Percentiles rank a stretch among this genome's conserved stretches.
These are phyloP conservation scores for Zygosaccharomyces bisporus DNA, from an alignment of 805 yeast species.

Conservation along the genomic window DNA sequence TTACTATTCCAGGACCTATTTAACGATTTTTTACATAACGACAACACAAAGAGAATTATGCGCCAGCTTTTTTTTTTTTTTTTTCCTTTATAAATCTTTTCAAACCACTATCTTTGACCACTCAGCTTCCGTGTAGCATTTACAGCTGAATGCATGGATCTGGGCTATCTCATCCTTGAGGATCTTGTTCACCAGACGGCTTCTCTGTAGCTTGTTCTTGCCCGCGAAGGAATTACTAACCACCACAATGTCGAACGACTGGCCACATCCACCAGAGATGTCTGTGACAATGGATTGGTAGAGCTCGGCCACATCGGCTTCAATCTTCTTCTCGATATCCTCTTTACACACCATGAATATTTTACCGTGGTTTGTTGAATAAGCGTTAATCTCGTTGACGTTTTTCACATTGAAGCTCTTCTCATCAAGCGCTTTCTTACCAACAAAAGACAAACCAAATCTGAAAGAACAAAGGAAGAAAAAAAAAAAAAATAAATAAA, in stretches of 20 bases:
- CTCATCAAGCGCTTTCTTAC: background rate
- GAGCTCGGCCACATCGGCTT: slow-evolving; percentile 26
- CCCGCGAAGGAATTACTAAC: slow-evolving; percentile 70
- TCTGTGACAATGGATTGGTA: slow-evolving; percentile 37
- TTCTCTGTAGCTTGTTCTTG: slow-evolving; percentile 81
- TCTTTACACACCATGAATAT: slow-evolving; percentile 17
- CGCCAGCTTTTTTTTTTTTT: too few species aligned
- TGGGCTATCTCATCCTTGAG: slow-evolving; percentile 78
- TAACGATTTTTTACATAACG: slow-evolving; percentile 4
- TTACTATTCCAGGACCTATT: slow-evolving; percentile 1
- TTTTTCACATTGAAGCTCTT: slow-evolving; percentile 1
- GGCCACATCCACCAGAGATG: slow-evolving; percentile 90
- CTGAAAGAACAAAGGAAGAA: background rate
- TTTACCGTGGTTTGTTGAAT: background rate
- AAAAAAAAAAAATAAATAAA: background rate
- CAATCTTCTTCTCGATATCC: slow-evolving; percentile 26
- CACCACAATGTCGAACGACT: slow-evolving; percentile 90
- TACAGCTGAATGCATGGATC: slow-evolving; percentile 95
- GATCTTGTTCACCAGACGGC: slow-evolving; percentile 75
- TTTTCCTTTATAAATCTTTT: too few species aligned
- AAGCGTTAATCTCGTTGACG: background rate
- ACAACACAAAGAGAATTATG: background rate
- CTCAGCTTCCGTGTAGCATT: slow-evolving; percentile 82
- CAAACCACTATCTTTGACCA: slow-evolving; percentile 50
- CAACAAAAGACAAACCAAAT: background rate